Conservation (phyloP, 2,329 filamentous ascomycete species). For the Knufia petricola region DNA sequence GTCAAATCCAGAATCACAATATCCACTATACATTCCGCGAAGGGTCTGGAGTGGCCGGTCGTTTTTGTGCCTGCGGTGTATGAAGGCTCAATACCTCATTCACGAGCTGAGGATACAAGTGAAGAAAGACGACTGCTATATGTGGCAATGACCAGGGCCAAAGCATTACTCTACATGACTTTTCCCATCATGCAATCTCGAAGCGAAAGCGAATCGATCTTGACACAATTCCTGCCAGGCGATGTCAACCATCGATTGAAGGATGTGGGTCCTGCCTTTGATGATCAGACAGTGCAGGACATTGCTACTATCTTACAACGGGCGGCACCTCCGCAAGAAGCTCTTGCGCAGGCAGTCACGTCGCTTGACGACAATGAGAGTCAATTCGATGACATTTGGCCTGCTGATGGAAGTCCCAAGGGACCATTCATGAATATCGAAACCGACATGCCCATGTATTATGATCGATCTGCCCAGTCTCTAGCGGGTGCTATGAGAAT, state of each 20-base stretch:
- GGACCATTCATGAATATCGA: conserved; percentile 26
- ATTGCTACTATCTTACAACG: conserved; percentile 64
- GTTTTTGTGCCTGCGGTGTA: conserved; percentile 89
- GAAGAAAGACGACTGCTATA: conserved; percentile 86
- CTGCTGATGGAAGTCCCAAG: conserved; percentile 49
- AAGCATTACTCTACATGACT: conserved; percentile 77
- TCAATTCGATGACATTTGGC: conserved; percentile 59
- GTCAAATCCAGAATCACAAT: conserved; percentile 61
- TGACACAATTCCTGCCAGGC: conserved; percentile 63
- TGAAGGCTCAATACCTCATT: conserved; percentile 82
- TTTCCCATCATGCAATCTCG: conserved; percentile 61
- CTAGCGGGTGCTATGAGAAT: conserved; percentile 21
- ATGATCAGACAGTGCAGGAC: conserved; percentile 50
- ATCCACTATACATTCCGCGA: conserved; percentile 91
- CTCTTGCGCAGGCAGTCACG: conserved; percentile 42
- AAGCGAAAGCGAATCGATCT: conserved; percentile 48
- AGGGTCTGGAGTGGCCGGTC: conserved; percentile 91
- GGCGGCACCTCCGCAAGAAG: conserved; percentile 46
- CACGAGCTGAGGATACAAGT: conserved; percentile 70
- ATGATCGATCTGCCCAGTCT: conserved; percentile 13
- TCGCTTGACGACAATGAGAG: conserved; percentile 36
- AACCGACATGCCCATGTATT: conserved; percentile 28
- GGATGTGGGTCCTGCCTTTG: conserved; percentile 60
- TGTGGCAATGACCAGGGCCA: conserved; percentile 91
- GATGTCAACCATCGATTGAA: conserved; percentile 44